Evolutionary conservation across 192 early-diverging fungal species (phyloP).

Genomic region (Gryganskiella cystojenkinii): DNA sequence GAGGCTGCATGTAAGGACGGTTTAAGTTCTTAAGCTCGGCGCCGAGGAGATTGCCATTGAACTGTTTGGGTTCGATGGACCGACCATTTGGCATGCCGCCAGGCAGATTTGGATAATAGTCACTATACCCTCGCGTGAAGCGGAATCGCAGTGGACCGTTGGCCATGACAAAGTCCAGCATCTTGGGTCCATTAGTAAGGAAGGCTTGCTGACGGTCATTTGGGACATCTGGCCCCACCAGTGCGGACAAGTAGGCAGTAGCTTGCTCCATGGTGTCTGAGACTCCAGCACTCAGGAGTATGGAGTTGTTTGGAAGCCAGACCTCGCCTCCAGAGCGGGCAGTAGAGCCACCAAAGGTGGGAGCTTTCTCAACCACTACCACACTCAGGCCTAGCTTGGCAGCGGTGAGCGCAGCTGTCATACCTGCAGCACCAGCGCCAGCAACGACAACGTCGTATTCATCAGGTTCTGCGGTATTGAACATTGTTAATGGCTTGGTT

Average conservation of each 20-base stretch:
- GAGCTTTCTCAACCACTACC: slow-evolving; percentile 14
- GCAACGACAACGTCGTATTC: slow-evolving; percentile 21
- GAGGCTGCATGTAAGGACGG: neutral
- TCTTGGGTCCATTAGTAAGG: slow-evolving; percentile 7
- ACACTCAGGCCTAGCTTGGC: slow-evolving; percentile 22
- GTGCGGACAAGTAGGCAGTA: neutral
- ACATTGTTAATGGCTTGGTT: too few species aligned
- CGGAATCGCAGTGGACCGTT: slow-evolving; percentile 22
- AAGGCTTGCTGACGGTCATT: slow-evolving; percentile 20
- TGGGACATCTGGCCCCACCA: slow-evolving; percentile 14
- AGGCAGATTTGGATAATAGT: slow-evolving; percentile 11
- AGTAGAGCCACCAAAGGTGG: slow-evolving; percentile 17
- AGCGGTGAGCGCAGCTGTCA: slow-evolving; percentile 17
- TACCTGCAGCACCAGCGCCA: slow-evolving; percentile 21
- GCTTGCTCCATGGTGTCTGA: slow-evolving; percentile 8
- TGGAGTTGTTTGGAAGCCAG: slow-evolving; percentile 19
- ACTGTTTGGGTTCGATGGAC: slow-evolving; percentile 6
- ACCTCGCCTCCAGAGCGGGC: slow-evolving; percentile 13
- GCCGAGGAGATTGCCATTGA: slow-evolving; percentile 11
- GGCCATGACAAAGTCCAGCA: slow-evolving; percentile 24
- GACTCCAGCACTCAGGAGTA: slow-evolving; percentile 2
- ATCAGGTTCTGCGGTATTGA: too few species aligned
- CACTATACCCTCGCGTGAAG: slow-evolving; percentile 5
- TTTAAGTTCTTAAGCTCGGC: neutral
- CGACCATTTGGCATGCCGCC: slow-evolving; percentile 8